Evolutionary conservation across 805 yeast genomes (phyloP), one percentile per base, ranked within the genome.

Genomic region (Suhomyces vadensis): DNA sequence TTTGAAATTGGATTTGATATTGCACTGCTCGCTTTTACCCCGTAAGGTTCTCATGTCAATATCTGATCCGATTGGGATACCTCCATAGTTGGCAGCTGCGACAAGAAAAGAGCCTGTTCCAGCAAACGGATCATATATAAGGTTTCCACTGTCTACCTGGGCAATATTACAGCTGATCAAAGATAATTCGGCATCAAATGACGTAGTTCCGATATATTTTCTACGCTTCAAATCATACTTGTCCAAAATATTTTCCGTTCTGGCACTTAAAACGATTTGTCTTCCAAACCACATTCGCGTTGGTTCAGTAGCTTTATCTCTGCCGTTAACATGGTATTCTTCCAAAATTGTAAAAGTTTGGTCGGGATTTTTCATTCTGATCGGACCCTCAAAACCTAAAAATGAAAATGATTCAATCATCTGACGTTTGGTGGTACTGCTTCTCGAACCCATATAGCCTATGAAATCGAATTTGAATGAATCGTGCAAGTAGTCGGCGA

Each of bases 101-200:
- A 89, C 85, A 31, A 92, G 70, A 58, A 94, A 94, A 16, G 97
- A 88, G 0, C 99, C 99, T 0, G 99, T 94, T 0, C 99, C 99
- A 3, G 87, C 89, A 67, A 94, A 94, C 19, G 99, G 99, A 64
- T 94, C 99, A 59, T 88, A 92, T 58, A 86, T 79, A 3, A 90
- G 58, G 42, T 82, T 77, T 0, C 84, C 85, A 0, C 75, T 71
- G 27, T 63, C 72, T 10, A 85, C 88, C 50, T 86, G 90, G 0
- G 87, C 96, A 41, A 94, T 75, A 57, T 92, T 94, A 56, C 96
- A 87, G 23, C 95, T 85, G 11, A 91, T 85, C 37, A 94, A 66
- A 0, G 97, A 82, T 47, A 94, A 69, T 59, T 94, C 98, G 1
- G 97, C 95, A 54, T 94, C 99, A 65, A 94, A 94, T 13, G 97